These are phyloP conservation scores for Rhodosporidiobolus sp. DNA, from an alignment of 768 basidiomycete species.

Conservation along the genomic window DNA sequence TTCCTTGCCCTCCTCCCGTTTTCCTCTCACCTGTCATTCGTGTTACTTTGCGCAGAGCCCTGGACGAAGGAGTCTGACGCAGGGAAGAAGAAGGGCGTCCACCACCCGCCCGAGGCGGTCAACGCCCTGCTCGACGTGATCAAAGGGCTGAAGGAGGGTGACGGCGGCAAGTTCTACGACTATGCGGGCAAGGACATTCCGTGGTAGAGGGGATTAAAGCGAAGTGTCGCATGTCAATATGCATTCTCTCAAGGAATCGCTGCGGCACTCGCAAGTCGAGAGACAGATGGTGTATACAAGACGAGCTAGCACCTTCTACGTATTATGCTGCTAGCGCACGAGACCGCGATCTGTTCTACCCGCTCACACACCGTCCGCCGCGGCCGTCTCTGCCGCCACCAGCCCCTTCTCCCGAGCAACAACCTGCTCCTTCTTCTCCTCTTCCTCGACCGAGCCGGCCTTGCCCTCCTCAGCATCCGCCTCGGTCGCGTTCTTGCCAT, in stretches of 20 bases:
- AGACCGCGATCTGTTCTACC: too few relatives aligned
- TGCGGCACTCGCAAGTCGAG: too few relatives aligned
- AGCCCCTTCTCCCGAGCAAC: not conserved
- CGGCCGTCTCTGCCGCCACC: not conserved
- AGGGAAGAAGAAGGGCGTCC: constrained; percentile 47
- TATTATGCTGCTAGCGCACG: too few relatives aligned
- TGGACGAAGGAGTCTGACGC: constrained; percentile 44
- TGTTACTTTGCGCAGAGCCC: constrained; percentile 6
- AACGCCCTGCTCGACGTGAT: constrained; percentile 35
- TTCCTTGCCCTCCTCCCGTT: not conserved
- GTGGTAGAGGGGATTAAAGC: constrained; percentile 16
- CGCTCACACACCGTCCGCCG: not conserved
- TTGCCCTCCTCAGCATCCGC: constrained; percentile 21
- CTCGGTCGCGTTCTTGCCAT: constrained; percentile 39
- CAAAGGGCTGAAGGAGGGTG: constrained; percentile 19
- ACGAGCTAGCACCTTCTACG: too few relatives aligned
- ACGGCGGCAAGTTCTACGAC: constrained; percentile 39
- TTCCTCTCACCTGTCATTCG: too few relatives aligned
- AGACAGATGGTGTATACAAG: too few relatives aligned
- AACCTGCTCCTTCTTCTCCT: not conserved
- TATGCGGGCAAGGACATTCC: constrained; percentile 37
- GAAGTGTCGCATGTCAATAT: too few relatives aligned
- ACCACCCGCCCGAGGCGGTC: constrained; percentile 46
- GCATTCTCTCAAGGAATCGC: too few relatives aligned
- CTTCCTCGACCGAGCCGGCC: not conserved